Conservation (phyloP, 306 rosid genomes). For the Ziziphus jujuba region DNA sequence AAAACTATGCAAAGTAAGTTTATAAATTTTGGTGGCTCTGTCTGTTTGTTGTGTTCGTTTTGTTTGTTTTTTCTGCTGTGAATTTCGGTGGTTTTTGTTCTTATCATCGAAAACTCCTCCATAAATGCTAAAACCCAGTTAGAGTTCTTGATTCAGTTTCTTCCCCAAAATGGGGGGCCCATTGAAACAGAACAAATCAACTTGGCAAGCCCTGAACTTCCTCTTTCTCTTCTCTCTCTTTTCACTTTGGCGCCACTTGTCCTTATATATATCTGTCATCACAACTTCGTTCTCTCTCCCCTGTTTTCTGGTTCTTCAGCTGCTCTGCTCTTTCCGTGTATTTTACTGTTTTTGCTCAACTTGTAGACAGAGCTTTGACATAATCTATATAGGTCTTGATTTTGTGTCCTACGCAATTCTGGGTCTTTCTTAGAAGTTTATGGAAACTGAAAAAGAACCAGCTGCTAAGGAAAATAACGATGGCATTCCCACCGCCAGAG, state of each 20-base stretch:
- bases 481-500: conserved; percentile 20
- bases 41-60: too few species aligned
- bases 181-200: too few species aligned
- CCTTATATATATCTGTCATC: not conserved
- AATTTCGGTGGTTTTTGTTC: too few species aligned
- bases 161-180: not conserved
- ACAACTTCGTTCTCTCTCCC: not conserved
- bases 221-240: conserved; percentile 2
- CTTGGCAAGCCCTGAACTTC: not conserved
- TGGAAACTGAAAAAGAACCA: conserved; percentile 35
- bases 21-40: too few species aligned
- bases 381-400: not conserved
- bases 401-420: not conserved
- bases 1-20: too few species aligned
- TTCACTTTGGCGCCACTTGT: conserved; percentile 9
- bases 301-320: not conserved
- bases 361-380: not conserved
- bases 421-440: not conserved
- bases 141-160: not conserved
- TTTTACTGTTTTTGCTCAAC: not conserved
- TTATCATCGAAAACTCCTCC: too few species aligned
- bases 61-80: too few species aligned
- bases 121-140: too few species aligned
- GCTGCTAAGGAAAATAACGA: conserved; percentile 16
- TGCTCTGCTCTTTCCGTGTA: not conserved